Base-by-base conservation (phyloP, 2,329 filamentous ascomycete species). In the Piedraia hortae region DNA sequence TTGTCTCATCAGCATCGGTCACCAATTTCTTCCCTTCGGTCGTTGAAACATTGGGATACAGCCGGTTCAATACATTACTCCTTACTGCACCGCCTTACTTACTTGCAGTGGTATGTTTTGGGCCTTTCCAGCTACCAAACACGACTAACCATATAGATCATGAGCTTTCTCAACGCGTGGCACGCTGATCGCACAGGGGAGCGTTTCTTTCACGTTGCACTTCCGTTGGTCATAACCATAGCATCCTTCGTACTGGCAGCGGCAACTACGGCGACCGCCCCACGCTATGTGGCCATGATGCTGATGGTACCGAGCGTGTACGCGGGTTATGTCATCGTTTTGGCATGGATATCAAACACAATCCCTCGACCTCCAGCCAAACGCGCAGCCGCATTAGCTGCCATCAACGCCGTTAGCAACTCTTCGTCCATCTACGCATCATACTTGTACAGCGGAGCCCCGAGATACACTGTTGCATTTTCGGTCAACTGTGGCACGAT, bases 301-400 rank as follows among this genome's bases (percentile, higher is more conserved):
- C 27, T 42, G 4, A 41, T 41, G 48, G 47, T 26, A 17, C 60
- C 0, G 54, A 57, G 20, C 9, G 12, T 25, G 0, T 69, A 69
- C 34, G 51, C 54, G 2, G 56, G 56, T 14, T 72, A 62, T 33
- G 63, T 68, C 1, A 61, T 71, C 2, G 54, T 56, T 1, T 48
- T 70, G 3, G 69, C 65, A 2, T 85, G 73, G 73, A 75, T 80
- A 30, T 63, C 59, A 20, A 74, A 71, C 38, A 69, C 65, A 1
- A 54, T 82, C 22, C 71, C 72, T 0, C 59, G 72, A 4, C 73
- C 74, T 3, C 68, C 71, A 0, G 64, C 71, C 2, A 80, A 80
- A 47, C 59, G 70, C 27, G 64, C 65, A 2, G 62, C 69, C 0
- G 70, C 69, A 0, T 42, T 82, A 4, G 73, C 71, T 1, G 64